Evolutionary conservation across 2,329 filamentous ascomycete genomes (phyloP), one percentile per base, ranked within the genome.

Genomic region (Nemania sp.): DNA sequence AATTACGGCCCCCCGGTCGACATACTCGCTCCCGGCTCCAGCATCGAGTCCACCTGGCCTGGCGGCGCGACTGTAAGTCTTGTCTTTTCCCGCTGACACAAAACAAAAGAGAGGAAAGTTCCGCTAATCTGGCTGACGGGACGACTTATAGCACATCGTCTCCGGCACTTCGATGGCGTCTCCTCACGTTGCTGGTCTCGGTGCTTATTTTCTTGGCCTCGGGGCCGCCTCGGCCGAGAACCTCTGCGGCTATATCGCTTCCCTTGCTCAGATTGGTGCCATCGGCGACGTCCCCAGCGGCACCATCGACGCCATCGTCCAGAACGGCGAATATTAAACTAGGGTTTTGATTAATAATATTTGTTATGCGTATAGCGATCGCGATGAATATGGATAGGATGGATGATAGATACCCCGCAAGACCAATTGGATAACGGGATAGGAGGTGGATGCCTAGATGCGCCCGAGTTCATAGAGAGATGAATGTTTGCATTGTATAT

Each of bases 81-180:
- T 20, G 29, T 21, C 12, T 7, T 35, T 39, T 39, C 11, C 18
- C 13, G 50, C 73, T 68, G 29, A 56, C 49, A 7, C 29, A 32
- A 35, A n/a, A n/a, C n/a, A n/a, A n/a, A n/a, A 42, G 13, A 11
- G 0, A 5, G 20, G 13, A 25, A 13, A 49, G 12, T 18, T 54
- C 54, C 45, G 48, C 21, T 34, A 20, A 6, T 12, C 53, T 54
- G 12, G 29, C 54, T 58, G 29, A 58, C 46, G 15, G 2, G 25
- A 46, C 21, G 9, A 20, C 77, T 79, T 79, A 20, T 77, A 70
- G 10, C 73, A 74, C 43, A 77, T 68, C 21, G 77, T 86, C 67
- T 81, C 78, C 11, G 87, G 86, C 47, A 89, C 87, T 6, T 85
- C 81, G 29, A 87, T 87, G 85, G 83, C 86, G 1, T 75, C 79